Evolutionary conservation across 2,329 filamentous ascomycete species (phyloP).

Genomic region (Fusarium coicis): DNA sequence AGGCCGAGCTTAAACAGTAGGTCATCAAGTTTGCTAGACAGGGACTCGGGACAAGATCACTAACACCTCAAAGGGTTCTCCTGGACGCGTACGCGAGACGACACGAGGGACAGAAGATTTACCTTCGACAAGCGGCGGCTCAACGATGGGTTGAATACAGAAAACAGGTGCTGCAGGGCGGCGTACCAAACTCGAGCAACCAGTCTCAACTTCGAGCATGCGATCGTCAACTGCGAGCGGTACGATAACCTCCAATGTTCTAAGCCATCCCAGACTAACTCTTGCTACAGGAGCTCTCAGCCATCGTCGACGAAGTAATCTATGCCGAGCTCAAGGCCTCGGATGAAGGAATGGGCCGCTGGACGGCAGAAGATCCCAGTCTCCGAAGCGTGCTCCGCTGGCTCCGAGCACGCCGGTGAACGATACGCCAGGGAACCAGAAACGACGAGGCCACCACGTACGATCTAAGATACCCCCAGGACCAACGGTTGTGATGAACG

Average conservation of each 20-base stretch:
- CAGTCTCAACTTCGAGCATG: constrained; percentile 62
- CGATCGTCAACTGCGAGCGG: constrained; percentile 66
- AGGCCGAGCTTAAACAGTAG: constrained; percentile 72
- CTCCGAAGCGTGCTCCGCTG: constrained; percentile 68
- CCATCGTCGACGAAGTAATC: constrained; percentile 68
- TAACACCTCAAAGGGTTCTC: constrained; percentile 57
- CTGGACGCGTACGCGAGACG: constrained; percentile 70
- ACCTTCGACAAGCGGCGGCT: constrained; percentile 68
- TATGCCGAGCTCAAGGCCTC: constrained; percentile 65
- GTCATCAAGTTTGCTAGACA: constrained; percentile 38
- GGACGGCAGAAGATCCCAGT: constrained; percentile 71
- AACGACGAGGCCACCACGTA: constrained; percentile 21
- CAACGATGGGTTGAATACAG: constrained; percentile 69
- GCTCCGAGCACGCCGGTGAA: constrained; percentile 56
- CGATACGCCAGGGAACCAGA: constrained; percentile 1
- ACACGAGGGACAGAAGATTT: constrained; percentile 74
- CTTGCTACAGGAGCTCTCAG: constrained; percentile 60
- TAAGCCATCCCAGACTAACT: background rate
- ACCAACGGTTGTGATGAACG: constrained; percentile 25
- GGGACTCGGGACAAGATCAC: background rate
- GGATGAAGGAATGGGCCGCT: constrained; percentile 67
- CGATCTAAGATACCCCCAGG: constrained; percentile 26
- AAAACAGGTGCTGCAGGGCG: constrained; percentile 63
- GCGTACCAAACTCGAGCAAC: constrained; percentile 59
- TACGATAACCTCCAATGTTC: constrained; percentile 52